phyloP scores from a whole-genome alignment of 148 eudicot species.

The Pouteria glomerata region DNA sequence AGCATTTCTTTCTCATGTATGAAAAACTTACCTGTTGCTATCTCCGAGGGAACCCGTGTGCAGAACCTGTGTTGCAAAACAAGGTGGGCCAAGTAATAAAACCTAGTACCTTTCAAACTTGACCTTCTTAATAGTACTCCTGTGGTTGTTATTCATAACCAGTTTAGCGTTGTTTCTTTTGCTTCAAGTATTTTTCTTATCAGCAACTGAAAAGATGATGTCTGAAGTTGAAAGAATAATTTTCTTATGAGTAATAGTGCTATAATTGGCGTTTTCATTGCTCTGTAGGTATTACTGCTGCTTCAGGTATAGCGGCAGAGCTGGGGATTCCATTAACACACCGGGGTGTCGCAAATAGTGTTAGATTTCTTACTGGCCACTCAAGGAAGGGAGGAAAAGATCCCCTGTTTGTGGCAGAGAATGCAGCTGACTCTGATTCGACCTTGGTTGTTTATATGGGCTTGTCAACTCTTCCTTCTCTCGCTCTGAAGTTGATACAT shows the following conservation, averaged over 20 bases:
- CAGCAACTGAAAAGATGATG: background rate
- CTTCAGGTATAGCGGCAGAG: conserved; percentile 96
- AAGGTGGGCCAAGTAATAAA: background rate
- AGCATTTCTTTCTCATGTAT: background rate
- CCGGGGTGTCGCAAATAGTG: conserved; percentile 86
- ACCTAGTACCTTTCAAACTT: background rate
- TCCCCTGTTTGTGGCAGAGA: conserved; percentile 80
- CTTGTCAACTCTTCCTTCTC: conserved; percentile 87
- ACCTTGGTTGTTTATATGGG: conserved; percentile 98
- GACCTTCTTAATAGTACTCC: background rate
- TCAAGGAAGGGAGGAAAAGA: conserved; percentile 92
- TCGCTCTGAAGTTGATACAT: conserved; percentile 64
- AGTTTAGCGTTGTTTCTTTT: background rate
- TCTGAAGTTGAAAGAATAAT: background rate
- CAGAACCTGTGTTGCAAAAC: background rate
- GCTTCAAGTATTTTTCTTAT: background rate
- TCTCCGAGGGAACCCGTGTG: background rate
- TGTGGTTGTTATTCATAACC: background rate
- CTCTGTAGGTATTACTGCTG: conserved; percentile 87
- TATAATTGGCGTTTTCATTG: background rate
- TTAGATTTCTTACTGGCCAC: conserved; percentile 91
- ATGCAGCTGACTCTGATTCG: conserved; percentile 92
- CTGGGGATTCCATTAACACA: conserved; percentile 93
- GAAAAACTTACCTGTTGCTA: background rate
- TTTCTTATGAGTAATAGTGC: background rate